Evolutionary conservation across 768 basidiomycete species (phyloP).

Genomic region (Pleurotus salmoneostramineus): DNA sequence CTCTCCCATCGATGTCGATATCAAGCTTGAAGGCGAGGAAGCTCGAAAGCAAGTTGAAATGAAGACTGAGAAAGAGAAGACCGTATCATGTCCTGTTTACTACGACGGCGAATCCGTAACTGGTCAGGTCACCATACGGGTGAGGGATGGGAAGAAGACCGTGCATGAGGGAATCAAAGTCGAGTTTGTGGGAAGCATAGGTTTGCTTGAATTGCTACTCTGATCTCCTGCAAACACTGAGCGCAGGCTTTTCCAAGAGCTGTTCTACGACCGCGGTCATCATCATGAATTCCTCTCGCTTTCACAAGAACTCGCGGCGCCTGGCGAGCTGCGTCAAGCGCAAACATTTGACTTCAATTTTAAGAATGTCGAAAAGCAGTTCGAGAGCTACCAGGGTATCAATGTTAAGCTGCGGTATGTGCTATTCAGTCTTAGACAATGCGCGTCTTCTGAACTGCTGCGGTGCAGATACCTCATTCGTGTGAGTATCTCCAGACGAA

Average conservation of each 20-base stretch:
- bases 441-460: neutral
- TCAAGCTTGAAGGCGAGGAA: conserved; percentile 86
- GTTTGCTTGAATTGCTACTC: conserved; percentile 34
- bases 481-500: conserved; percentile 84
- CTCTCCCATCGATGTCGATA: conserved; percentile 86
- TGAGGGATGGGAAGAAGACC: conserved; percentile 93
- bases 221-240: neutral
- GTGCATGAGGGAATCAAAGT: conserved; percentile 97
- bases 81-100: conserved; percentile 84
- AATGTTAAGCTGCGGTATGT: conserved; percentile 93
- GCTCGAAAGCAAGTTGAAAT: conserved; percentile 84
- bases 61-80: conserved; percentile 86
- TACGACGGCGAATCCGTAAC: conserved; percentile 92
- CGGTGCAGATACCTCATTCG: conserved; percentile 81
- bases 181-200: conserved; percentile 95
- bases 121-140: conserved; percentile 84
- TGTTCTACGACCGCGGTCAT: conserved; percentile 97
- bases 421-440: neutral
- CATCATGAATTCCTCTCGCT: conserved; percentile 97
- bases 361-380: conserved; percentile 99
- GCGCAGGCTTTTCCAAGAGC: conserved; percentile 38
- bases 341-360: conserved; percentile 97
- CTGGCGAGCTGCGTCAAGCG: conserved; percentile 95
- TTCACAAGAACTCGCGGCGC: conserved; percentile 91
- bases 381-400: conserved; percentile 96